phyloP scores from a whole-genome alignment of 1,284 basidiomycete genomes.

The Entoloma clypeatum region DNA sequence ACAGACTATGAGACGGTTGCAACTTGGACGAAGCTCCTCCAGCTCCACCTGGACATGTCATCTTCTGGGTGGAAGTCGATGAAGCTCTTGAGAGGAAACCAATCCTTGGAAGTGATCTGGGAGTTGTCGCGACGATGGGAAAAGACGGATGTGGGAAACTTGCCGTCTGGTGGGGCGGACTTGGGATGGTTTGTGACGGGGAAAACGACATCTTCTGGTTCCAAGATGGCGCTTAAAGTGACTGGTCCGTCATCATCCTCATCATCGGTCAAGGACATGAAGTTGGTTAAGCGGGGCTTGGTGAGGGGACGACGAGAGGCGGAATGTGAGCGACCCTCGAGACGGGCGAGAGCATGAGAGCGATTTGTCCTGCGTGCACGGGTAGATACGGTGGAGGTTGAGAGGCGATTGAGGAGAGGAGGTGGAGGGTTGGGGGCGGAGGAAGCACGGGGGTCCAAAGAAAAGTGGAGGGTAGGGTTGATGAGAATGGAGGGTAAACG shows the following conservation, averaged over 20 bases:
- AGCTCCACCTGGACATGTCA: constrained; percentile 41
- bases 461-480: constrained; percentile 31
- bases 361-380: constrained; percentile 35
- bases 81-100: constrained; percentile 50
- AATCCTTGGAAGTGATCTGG: constrained; percentile 24
- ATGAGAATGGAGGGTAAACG: constrained; percentile 31
- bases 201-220: constrained; percentile 35
- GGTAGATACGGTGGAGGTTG: constrained; percentile 38
- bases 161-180: constrained; percentile 9
- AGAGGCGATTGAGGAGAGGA: constrained; percentile 40
- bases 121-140: constrained; percentile 15
- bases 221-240: constrained; percentile 22
- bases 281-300: constrained; percentile 37
- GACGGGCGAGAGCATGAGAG: constrained; percentile 54
- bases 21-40: constrained; percentile 63
- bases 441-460: constrained; percentile 23
- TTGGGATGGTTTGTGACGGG: constrained; percentile 16
- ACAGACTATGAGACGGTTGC: constrained; percentile 33
- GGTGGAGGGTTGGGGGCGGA: constrained; percentile 32
- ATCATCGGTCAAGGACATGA: constrained; percentile 65
- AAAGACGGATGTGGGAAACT: constrained; percentile 15
- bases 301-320: constrained; percentile 17
- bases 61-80: constrained; percentile 57
- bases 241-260: constrained; percentile 40
- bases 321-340: constrained; percentile 49